Base-by-base conservation (phyloP, 164 flowering plant genomes). In the Sedum album region DNA sequence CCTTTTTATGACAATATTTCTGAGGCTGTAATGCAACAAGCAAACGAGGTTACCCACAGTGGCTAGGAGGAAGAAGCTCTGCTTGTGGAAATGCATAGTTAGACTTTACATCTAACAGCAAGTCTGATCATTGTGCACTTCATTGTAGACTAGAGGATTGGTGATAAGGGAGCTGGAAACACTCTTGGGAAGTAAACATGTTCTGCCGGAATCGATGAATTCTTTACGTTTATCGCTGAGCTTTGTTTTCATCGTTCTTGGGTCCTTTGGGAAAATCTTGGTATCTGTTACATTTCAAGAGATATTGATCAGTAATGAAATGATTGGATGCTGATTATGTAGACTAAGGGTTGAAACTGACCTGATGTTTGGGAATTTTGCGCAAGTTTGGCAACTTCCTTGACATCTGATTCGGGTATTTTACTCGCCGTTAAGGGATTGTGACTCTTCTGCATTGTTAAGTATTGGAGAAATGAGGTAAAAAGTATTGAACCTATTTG, bases 91-190 rank as follows among this genome's bases (percentile, higher is more conserved):
- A 89, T 35, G 86, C 84, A 49, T 86, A 72, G 64, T 84, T 83
- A 65, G 88, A 84, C 53, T 93, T 97, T 49, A 94, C 79, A 62
- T 89, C 91, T 57, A 91, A 78, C 68, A 91, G 91, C 73, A 94
- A 73, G 79, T 89, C 97, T 89, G 93, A 68, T 88, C 94, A 25
- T 81, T 80, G 71, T 72, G 81, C 51, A 83, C 91, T 65, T 85
- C 90, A 0, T 71, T 76, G 72, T 77, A 78, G 61, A 78, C 71
- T 41, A 82, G 76, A 71, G 88, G 77, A 51, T 87, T 93, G 63
- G 85, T 77, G 83, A 81, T 77, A 53, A 80, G 73, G 23, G 84
- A 81, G 76, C 83, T 76, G 33, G 62, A 86, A 23, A 89, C 68
- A 75, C 84, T 83, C 77, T 82, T 82, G 60, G 93, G 89, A 73